These are phyloP conservation scores for Vitis hybrid DNA, from an alignment of 177 flowering plant genomes.

Conservation along the genomic window DNA sequence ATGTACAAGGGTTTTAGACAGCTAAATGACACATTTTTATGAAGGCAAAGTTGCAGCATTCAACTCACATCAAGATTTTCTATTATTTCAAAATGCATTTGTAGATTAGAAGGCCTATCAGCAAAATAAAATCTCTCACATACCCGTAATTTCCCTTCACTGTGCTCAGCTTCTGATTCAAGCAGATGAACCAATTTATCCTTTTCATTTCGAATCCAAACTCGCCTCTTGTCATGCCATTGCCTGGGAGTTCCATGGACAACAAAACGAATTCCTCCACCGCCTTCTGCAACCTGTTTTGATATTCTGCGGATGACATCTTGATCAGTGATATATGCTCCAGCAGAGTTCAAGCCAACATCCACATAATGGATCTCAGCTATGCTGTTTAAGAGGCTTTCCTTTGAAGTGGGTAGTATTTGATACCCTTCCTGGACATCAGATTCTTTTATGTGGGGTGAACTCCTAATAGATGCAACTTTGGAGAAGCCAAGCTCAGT, in stretches of 20 bases:
- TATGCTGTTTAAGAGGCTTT: conserved; percentile 64
- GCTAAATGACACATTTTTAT: background rate
- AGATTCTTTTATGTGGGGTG: conserved; percentile 3
- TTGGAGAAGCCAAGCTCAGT: conserved; percentile 52
- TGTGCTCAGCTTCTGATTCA: conserved; percentile 35
- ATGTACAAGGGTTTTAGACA: no score
- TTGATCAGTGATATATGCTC: conserved; percentile 68
- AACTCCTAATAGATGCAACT: conserved; percentile 9
- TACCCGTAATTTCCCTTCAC: conserved; percentile 55
- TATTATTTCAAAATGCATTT: conserved; percentile 92
- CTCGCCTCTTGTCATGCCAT: conserved; percentile 62
- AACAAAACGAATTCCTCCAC: conserved; percentile 43
- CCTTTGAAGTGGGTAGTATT: conserved; percentile 47
- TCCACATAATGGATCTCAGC: conserved; percentile 79
- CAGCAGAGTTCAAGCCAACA: conserved; percentile 71
- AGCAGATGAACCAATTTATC: conserved; percentile 53
- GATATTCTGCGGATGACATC: conserved; percentile 46
- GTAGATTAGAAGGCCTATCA: conserved; percentile 50
- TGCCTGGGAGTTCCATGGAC: conserved; percentile 93
- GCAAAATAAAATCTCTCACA: conserved; percentile 67
- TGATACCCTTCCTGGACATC: conserved; percentile 18
- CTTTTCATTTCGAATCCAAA: conserved; percentile 65
- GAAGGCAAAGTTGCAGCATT: conserved; percentile 1
- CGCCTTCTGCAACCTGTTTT: conserved; percentile 25
- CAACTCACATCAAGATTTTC: conserved; percentile 55